Evolutionary conservation across 1,284 basidiomycete genomes (phyloP), one percentile per base, ranked within the genome.

Genomic region (Apiotrichum gracile): DNA sequence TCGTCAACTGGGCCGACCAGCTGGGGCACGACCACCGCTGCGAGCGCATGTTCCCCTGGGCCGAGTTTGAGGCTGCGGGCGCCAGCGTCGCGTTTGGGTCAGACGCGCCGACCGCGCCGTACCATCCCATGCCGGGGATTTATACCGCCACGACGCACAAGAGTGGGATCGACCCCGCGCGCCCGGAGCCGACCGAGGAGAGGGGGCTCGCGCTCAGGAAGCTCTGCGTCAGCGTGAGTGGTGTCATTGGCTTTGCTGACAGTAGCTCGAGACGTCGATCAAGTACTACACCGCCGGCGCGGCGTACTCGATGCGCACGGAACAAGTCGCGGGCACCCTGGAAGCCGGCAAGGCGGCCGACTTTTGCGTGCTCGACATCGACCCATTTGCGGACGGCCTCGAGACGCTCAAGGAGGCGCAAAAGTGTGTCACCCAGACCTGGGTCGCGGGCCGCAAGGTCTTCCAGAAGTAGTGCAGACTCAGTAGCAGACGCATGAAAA

Each of bases 111-210:
- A 63, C 62, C 5, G 61, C 65, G 12, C 67, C 65, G 1, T 57
- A 67, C 50, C 52, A 62, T 38, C 33, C 57, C 35, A 42, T 65
- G 16, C 65, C 67, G 0, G 65, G 64, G 47, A 17, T 69, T 21
- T 67, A 66, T 43, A 64, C 63, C 1, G 67, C 67, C 7, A 67
- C 65, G 3, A 69, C 65, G 4, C 57, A 59, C 13, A 51, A 58
- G 43, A 59, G 55, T 5, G 61, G 51, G n/a, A 48, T 66, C 26
- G 49, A 66, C 44, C 64, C 65, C 16, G 40, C 51, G n/a, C 39
- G 57, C 12, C 40, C 54, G 9, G 41, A 45, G 26, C 49, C 55
- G 2, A 31, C 50, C 7, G 62, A 61, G 48, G 47, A 49, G 19
- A 35, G 52, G 17, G 53, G 57, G 14, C 31, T 52, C 9, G 42